Evolutionary conservation across 2,329 filamentous ascomycete species (phyloP), one percentile per base, ranked within the genome.

Genomic region (Myotisia sp.): DNA sequence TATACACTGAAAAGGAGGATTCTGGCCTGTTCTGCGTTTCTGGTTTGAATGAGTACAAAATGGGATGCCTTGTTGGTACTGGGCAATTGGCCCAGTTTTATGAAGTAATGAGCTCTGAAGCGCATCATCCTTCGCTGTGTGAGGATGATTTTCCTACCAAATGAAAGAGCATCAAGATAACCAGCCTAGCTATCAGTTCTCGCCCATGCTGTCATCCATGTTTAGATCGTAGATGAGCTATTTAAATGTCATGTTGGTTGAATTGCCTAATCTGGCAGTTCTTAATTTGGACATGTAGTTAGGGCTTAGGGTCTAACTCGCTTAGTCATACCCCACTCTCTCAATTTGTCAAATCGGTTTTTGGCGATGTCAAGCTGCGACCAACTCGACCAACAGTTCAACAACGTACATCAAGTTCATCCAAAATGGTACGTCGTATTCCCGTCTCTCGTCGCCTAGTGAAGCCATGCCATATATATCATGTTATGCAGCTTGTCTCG

Each of bases 311-410:
- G 53, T 44, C 48, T 40, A 40, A 37, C 39, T 40, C 12, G 42
- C 42, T 49, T 45, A 51, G 50, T 54, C 50, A 53, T 51, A 42
- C 51, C 52, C 53, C 53, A 57, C 54, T 54, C n/a, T 42, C 47
- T 34, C 34, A 53, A 51, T 53, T 53, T 55, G 49, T 47, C 50
- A 55, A 37, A 30, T 8, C 30, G 34, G 29, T 35, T 37, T 43
- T 39, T 34, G 33, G 26, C 36, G 30, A 26, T 8, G 24, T 19
- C 26, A 33, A 26, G 14, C 22, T 43, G 48, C 49, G 42, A 44
- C 38, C 37, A 42, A 44, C 42, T 42, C 28, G 44, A 42, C 45
- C 39, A 46, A 48, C 43, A 35, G 29, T 47, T 52, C 45, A 47
- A 56, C 53, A 49, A 50, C 52, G 49, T 47, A 48, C 46, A 48